phyloP scores from a whole-genome alignment of 2,329 filamentous ascomycete genomes.

The Trichoderma arundinaceum region DNA sequence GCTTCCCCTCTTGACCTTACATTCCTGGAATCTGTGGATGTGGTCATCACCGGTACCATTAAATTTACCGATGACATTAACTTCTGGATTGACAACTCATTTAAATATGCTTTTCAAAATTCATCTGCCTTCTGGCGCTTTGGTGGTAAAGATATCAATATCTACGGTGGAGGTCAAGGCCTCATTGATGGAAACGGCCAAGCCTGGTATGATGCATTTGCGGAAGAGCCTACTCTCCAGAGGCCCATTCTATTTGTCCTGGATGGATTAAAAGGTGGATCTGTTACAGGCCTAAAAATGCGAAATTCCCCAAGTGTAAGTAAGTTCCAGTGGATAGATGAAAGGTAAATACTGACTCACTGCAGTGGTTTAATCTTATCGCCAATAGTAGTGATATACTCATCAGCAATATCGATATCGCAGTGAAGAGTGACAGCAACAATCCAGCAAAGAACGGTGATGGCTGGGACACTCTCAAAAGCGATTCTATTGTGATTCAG shows the following conservation, averaged over 20 bases:
- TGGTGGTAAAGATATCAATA: constrained; percentile 17
- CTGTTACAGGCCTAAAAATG: constrained; percentile 15
- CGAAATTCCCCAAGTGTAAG: constrained; percentile 6
- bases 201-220: constrained; percentile 22
- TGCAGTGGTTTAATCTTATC: constrained; percentile 18
- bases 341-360: neutral
- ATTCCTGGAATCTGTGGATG: constrained; percentile 8
- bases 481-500: constrained; percentile 9
- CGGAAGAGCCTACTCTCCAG: constrained; percentile 3
- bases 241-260: constrained; percentile 6
- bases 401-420: constrained; percentile 14
- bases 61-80: constrained; percentile 13
- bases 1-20: constrained; percentile 14
- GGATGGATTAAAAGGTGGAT: neutral
- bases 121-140: constrained; percentile 20
- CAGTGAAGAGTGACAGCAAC: constrained; percentile 8
- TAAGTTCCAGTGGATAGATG: no score
- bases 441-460: constrained; percentile 18
- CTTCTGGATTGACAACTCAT: constrained; percentile 13
- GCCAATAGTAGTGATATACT: constrained; percentile 16
- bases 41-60: constrained; percentile 1
- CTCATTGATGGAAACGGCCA: constrained; percentile 16
- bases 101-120: constrained; percentile 20
- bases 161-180: constrained; percentile 2
- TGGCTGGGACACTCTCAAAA: constrained; percentile 19